These are phyloP conservation scores for Solanum corneliomulleri DNA, from an alignment of 257 asterid genomes.

Conservation along the genomic window DNA sequence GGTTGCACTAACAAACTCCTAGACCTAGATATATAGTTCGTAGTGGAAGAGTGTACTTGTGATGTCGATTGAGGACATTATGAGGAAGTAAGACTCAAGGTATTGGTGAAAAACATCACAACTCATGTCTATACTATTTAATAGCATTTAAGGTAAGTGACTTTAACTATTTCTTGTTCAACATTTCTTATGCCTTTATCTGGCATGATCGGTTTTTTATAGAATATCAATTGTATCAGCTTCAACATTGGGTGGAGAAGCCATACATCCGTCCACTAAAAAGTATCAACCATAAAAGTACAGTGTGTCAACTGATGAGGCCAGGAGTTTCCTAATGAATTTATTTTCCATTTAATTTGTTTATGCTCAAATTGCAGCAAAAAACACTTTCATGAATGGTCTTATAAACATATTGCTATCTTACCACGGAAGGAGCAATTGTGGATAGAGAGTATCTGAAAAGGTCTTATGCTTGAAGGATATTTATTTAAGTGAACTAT, in stretches of 20 bases:
- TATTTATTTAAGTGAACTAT: too few relatives aligned
- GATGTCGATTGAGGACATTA: too few relatives aligned
- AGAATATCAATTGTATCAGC: too few relatives aligned
- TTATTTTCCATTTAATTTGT: neutral
- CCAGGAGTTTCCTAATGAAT: neutral
- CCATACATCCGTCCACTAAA: neutral
- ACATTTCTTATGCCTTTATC: neutral
- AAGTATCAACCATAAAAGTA: neutral
- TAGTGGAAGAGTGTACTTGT: too few relatives aligned
- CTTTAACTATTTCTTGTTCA: too few relatives aligned
- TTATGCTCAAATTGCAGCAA: conserved; percentile 70
- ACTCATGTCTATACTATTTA: too few relatives aligned
- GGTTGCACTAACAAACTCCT: too few relatives aligned
- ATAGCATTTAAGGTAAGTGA: too few relatives aligned
- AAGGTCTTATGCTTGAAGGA: conserved; percentile 45
- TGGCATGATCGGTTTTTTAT: neutral
- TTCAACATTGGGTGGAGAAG: too few relatives aligned
- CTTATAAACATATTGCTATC: conserved; percentile 72
- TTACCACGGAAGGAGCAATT: conserved; percentile 41
- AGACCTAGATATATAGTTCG: too few relatives aligned
- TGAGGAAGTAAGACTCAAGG: too few relatives aligned
- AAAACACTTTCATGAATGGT: conserved; percentile 95
- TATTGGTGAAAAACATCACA: too few relatives aligned
- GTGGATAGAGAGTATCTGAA: conserved; percentile 87
- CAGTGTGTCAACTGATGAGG: neutral